These are phyloP conservation scores for Usnea hakonensis DNA, from an alignment of 495 filamentous ascomycete species.

Conservation along the genomic window DNA sequence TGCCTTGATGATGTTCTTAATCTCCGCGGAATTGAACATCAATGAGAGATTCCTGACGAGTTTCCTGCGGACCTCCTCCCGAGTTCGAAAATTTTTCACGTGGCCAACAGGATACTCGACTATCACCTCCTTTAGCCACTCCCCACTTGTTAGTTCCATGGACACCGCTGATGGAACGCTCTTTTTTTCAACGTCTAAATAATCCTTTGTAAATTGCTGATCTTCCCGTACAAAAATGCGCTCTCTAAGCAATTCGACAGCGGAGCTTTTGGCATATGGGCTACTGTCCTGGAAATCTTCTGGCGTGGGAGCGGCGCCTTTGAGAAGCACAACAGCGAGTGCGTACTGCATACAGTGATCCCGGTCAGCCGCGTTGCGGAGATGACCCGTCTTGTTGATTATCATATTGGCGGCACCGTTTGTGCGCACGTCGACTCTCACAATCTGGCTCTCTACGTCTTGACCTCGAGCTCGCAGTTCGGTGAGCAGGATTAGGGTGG, in stretches of 20 bases:
- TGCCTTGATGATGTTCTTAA: slow-evolving; percentile 58
- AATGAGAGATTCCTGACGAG: slow-evolving; percentile 67
- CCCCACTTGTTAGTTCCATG: slow-evolving; percentile 25
- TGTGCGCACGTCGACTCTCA: slow-evolving; percentile 32
- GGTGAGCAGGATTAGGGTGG: no score
- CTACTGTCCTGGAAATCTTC: slow-evolving; percentile 35
- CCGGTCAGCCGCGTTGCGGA: slow-evolving; percentile 39
- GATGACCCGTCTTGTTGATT: slow-evolving; percentile 34
- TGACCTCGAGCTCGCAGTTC: no score
- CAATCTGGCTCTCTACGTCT: slow-evolving; percentile 19
- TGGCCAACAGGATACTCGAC: slow-evolving; percentile 84
- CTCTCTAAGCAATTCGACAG: slow-evolving; percentile 27
- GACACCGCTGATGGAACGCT: slow-evolving; percentile 26
- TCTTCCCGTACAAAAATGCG: slow-evolving; percentile 31
- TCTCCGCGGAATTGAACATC: slow-evolving; percentile 54
- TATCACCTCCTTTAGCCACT: slow-evolving; percentile 61
- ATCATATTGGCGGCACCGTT: slow-evolving; percentile 35
- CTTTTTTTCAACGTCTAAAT: slow-evolving; percentile 28
- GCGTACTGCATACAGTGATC: slow-evolving; percentile 42
- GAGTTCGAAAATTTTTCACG: slow-evolving; percentile 63
- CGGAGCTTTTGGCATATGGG: slow-evolving; percentile 27
- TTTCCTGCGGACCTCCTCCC: slow-evolving; percentile 67
- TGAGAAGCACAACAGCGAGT: slow-evolving; percentile 33
- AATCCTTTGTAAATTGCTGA: slow-evolving; percentile 31
- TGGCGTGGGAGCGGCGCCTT: slow-evolving; percentile 28